Percentiles rank a stretch among this genome's conserved stretches.
Evolutionary conservation across 208 protist species (phyloP).

Genomic region (Phytomonas sp.): DNA sequence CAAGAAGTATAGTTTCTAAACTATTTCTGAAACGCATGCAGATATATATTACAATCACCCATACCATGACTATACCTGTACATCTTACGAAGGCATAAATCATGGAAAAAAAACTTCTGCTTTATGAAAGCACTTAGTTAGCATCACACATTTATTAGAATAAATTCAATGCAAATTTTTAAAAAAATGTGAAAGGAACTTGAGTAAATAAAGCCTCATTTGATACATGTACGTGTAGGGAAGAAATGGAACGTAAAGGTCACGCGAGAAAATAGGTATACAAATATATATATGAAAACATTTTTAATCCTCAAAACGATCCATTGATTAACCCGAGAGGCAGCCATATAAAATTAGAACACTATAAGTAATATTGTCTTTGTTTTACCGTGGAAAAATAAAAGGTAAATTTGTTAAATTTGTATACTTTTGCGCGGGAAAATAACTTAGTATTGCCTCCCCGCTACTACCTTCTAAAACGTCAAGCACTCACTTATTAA

Average conservation of each 20-base stretch:
- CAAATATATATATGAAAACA: constrained; percentile 15
- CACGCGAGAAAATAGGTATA: constrained; percentile 8
- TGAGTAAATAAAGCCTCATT: not conserved
- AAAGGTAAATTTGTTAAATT: constrained; percentile 3
- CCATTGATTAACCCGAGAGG: constrained; percentile 11
- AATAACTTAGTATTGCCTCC: not conserved
- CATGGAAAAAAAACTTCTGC: not conserved
- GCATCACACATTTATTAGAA: constrained; percentile 1
- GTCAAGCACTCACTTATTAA: constrained; percentile 2
- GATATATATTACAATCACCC: not conserved
- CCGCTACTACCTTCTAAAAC: not conserved
- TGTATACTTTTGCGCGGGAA: not conserved
- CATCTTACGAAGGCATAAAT: not conserved
- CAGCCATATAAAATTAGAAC: constrained; percentile 9
- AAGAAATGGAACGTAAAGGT: not conserved
- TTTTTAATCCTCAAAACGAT: constrained; percentile 10
- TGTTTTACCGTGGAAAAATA: not conserved
- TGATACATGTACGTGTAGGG: constrained; percentile 7
- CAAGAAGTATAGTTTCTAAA: not conserved
- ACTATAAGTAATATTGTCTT: constrained; percentile 9
- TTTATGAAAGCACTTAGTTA: not conserved
- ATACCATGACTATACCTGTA: not conserved
- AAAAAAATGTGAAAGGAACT: constrained; percentile 10
- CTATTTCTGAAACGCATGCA: not conserved
- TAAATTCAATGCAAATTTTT: not conserved